Conservation (phyloP, 441 rosid species). For the Corymbia calophylla region DNA sequence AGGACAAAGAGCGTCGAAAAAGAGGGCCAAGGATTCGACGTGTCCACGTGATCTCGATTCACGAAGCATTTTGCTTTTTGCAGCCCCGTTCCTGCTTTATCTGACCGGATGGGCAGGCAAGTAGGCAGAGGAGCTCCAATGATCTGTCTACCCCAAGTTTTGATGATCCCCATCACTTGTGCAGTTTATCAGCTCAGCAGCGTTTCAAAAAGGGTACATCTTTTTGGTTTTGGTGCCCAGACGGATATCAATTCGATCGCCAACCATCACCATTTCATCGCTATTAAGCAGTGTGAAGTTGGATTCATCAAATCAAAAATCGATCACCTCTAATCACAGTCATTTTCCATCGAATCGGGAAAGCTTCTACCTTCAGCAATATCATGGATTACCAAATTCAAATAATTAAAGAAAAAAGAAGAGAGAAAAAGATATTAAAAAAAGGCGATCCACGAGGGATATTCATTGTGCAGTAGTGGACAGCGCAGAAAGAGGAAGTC, state of each 20-base stretch:
- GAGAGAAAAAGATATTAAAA: too few species aligned
- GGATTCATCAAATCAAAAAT: too few species aligned
- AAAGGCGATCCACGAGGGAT: not conserved
- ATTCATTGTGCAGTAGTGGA: not conserved
- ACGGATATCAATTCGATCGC: too few species aligned
- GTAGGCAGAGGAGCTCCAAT: not conserved
- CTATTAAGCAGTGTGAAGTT: too few species aligned
- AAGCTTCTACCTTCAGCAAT: not conserved
- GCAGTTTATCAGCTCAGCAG: not conserved
- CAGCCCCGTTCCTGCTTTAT: too few species aligned
- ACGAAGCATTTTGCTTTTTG: too few species aligned
- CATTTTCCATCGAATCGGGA: not conserved
- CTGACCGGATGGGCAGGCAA: too few species aligned
- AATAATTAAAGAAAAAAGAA: not conserved
- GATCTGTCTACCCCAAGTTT: not conserved
- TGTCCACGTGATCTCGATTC: not conserved
- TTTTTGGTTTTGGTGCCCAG: not conserved
- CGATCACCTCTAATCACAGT: too few species aligned
- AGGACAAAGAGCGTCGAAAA: fast-evolving
- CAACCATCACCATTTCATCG: not conserved
- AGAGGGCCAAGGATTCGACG: not conserved
- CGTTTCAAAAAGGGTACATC: not conserved
- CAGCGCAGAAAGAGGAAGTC: not conserved
- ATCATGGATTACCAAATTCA: not conserved
- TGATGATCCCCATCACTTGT: not conserved